Evolutionary conservation across 164 flowering plant genomes (phyloP), one percentile per base, ranked within the genome.

Genomic region (Magnolia sinica): DNA sequence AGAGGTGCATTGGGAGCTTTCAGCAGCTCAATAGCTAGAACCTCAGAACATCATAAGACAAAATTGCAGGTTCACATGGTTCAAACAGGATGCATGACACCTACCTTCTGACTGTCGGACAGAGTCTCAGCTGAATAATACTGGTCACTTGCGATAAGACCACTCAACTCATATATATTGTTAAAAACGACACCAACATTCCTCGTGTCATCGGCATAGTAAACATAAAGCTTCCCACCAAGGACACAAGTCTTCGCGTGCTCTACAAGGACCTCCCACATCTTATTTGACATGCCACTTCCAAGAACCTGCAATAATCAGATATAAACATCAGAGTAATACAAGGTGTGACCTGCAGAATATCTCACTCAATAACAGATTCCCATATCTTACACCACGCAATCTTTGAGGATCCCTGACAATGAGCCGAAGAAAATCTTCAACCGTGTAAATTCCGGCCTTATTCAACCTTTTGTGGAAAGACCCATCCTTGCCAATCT

Each of bases 211-310:
- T 92, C 97, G 69, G 91, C 81, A 82, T 78, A 78, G 73, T 78
- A 78, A 16, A 78, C 77, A 87, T 90, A 96, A 74, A 84, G 91
- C 78, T 89, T 96, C 80, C 91, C 98, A 76, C 95, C 83, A 52
- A 94, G 79, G 19, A 84, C 90, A 84, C 99, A 96, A n/a, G 98
- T 96, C 85, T 92, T 96, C 50, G 99, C 90, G 84, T 96, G 99
- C 81, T 96, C 97, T 22, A 91, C 82, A 67, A 94, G 93, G 55
- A 85, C 89, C 58, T 96, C 99, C 99, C 99, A 96, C 99, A 96
- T 96, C 84, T 92, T 96, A 82, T 94, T 96, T 45, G 99, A 96
- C 99, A 96, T 96, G 80, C 98, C 99, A 82, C 97, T 92, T 74
- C 99, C 98, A 69, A 96, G 97, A 76, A 96, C 90, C 99, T 96